Evolutionary conservation across 1,284 basidiomycete species (phyloP).

Genomic region (Cryptococcus neoformans): DNA sequence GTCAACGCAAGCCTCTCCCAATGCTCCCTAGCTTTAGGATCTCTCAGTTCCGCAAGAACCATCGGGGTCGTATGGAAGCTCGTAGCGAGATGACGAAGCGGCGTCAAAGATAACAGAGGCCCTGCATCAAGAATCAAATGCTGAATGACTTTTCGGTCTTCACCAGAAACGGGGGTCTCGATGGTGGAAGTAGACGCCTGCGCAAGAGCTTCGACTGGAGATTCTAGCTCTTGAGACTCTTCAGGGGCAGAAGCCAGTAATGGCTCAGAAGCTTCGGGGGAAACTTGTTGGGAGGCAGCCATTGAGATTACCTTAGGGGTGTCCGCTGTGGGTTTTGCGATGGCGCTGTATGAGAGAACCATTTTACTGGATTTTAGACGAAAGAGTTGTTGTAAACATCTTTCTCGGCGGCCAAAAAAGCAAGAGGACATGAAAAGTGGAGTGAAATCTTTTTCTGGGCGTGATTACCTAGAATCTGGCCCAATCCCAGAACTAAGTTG

Average conservation of each 20-base stretch:
- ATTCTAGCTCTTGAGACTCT: not conserved
- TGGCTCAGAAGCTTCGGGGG: not conserved
- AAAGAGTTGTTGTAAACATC: not conserved
- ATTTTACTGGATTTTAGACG: conserved; percentile 10
- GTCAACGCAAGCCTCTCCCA: conserved; percentile 61
- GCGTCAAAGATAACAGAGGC: conserved; percentile 79
- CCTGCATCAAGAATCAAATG: conserved; percentile 88
- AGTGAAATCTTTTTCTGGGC: no score
- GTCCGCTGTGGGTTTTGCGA: conserved; percentile 17
- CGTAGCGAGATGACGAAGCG: conserved; percentile 76
- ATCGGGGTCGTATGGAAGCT: conserved; percentile 82
- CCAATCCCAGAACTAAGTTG: no score
- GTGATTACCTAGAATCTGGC: no score
- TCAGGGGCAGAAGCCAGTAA: not conserved
- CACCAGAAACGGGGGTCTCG: not conserved
- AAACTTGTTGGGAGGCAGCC: conserved; percentile 6
- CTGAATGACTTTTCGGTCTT: conserved; percentile 52
- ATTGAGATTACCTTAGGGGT: conserved; percentile 18
- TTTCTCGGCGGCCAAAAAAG: not conserved
- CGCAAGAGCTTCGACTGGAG: not conserved
- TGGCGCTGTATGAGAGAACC: conserved; percentile 32
- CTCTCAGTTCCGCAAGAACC: conserved; percentile 83
- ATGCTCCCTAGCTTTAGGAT: conserved; percentile 78
- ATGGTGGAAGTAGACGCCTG: not conserved
- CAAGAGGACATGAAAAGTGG: not conserved